These are phyloP conservation scores for Aspergillus nidulans DNA, from an alignment of 495 filamentous ascomycete genomes.

Conservation along the genomic window DNA sequence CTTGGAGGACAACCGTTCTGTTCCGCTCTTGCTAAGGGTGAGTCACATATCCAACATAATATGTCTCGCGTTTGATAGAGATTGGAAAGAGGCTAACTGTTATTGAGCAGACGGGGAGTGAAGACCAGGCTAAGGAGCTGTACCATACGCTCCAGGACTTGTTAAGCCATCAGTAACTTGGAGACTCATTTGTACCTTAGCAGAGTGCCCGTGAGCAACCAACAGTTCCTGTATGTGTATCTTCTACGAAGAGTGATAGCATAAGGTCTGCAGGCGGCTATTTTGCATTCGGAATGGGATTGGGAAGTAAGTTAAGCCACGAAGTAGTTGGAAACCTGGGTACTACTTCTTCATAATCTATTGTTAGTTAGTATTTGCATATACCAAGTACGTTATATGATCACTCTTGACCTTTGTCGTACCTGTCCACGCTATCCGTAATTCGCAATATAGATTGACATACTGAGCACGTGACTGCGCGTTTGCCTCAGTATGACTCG, in stretches of 20 bases:
- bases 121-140: conserved; percentile 36
- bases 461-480: conserved; percentile 25
- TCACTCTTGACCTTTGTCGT: neutral
- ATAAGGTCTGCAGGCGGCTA: conserved; percentile 1
- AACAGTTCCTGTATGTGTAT: neutral
- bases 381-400: neutral
- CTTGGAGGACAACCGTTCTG: conserved; percentile 53
- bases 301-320: conserved; percentile 11
- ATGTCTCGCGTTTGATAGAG: neutral
- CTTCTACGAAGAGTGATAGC: neutral
- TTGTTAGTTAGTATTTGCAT: neutral
- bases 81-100: conserved; percentile 9
- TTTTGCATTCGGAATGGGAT: conserved; percentile 17
- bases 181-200: too few relatives aligned
- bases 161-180: conserved; percentile 24
- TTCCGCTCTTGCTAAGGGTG: conserved; percentile 70
- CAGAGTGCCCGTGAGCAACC: neutral
- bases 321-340: neutral
- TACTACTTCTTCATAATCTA: conserved; percentile 4
- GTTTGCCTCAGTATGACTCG: conserved; percentile 9
- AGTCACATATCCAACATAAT: conserved; percentile 16
- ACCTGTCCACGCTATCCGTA: conserved; percentile 5
- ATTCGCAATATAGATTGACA: conserved; percentile 7
- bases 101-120: conserved; percentile 37
- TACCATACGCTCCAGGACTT: conserved; percentile 35